Evolutionary conservation across 1,284 basidiomycete species (phyloP), one percentile per base, ranked within the genome.

Genomic region (Ganoderma lingzhi): DNA sequence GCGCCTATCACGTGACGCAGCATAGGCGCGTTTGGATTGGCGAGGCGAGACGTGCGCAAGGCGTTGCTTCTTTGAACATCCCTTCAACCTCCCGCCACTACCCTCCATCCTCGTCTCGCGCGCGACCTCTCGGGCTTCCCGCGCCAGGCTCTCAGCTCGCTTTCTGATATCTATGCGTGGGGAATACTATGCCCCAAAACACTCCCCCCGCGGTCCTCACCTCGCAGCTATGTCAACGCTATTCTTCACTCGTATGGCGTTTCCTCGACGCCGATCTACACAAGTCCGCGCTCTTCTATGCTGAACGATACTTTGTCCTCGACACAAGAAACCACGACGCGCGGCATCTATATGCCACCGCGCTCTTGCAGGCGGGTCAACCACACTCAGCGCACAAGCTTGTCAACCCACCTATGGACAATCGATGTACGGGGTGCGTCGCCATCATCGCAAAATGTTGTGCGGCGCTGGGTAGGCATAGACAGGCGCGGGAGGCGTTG

Each of bases 381-480:
- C 86, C 91, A 2, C 93, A 95, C 78, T 93, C 94, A 6, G 94
- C 94, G 0, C 81, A 94, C 35, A 84, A 88, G 76, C 83, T 94
- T 48, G 93, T 95, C 67, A 88, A 90, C 78, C 76, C 86, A 66
- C 83, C 87, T 19, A n/a, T 60, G 73, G 88, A 88, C 67, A 82
- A 83, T 70, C 85, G 84, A 62, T 96, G 95, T 76, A 85, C 86
- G 61, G 93, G 90, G 9, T 96, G 95, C 80, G 84, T 92, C 6
- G 89, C 95, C 77, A 88, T 96, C 64, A 91, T 93, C 75, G 89
- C 93, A 3, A 90, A 89, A 76, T 96, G 93, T 71, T 95, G 92
- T 76, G 86, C 88, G 71, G 82, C 81, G 62, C 83, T 96, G 28
- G 91, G 91, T 19, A 86, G 93, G 66, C 88, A 93, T 79, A 83